phyloP scores from a whole-genome alignment of 768 basidiomycete genomes.

The Pulveroboletus sp. region DNA sequence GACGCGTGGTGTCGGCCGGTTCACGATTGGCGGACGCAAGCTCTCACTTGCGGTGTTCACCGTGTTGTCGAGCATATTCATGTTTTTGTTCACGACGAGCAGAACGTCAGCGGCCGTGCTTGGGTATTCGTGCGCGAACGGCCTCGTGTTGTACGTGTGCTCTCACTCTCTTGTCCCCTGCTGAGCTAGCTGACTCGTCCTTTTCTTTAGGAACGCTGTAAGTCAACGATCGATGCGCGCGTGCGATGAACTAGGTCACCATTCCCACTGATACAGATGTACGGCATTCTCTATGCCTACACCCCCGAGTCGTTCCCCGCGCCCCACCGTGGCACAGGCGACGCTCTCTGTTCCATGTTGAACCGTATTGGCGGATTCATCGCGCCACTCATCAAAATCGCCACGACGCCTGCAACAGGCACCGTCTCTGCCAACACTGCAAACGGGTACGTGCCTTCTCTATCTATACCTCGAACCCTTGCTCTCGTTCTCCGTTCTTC shows the following conservation, averaged over 20 bases:
- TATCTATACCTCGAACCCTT: no score
- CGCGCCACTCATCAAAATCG: slow-evolving; percentile 46
- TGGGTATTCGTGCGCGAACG: slow-evolving; percentile 43
- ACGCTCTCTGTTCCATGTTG: slow-evolving; percentile 44
- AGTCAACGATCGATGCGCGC: not conserved
- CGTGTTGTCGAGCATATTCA: slow-evolving; percentile 40
- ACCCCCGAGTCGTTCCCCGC: slow-evolving; percentile 59
- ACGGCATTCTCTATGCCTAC: slow-evolving; percentile 52
- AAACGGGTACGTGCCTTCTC: slow-evolving; percentile 30
- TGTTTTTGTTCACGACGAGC: slow-evolving; percentile 51
- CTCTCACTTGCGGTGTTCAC: slow-evolving; percentile 44
- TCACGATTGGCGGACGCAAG: slow-evolving; percentile 42
- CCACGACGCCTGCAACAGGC: slow-evolving; percentile 34
- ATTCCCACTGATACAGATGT: slow-evolving; percentile 32
- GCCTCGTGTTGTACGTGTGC: slow-evolving; percentile 37
- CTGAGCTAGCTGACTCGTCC: not conserved
- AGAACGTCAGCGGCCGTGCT: slow-evolving; percentile 36
- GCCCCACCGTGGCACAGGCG: slow-evolving; percentile 51
- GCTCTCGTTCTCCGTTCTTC: not conserved
- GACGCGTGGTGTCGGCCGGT: slow-evolving; percentile 31
- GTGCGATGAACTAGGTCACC: not conserved
- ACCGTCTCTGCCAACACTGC: slow-evolving; percentile 27
- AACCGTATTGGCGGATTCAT: slow-evolving; percentile 47
- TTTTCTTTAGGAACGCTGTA: slow-evolving; percentile 33
- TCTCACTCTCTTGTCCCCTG: not conserved